Conservation (phyloP, 495 filamentous ascomycete genomes). For the Elasticomyces elasticus region DNA sequence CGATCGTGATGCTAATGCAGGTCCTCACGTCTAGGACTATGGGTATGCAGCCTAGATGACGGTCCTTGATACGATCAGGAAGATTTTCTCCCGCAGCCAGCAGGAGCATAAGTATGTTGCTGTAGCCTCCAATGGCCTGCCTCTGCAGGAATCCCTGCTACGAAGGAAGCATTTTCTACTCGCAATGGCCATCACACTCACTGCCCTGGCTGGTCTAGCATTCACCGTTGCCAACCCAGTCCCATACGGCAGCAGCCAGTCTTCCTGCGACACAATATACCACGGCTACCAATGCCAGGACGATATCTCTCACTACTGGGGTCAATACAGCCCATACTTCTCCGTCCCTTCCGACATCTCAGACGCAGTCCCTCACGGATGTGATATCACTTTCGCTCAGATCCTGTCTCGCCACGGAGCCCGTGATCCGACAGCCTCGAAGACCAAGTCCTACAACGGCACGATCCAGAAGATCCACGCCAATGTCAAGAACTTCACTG, state of each 20-base stretch:
- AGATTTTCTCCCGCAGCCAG: not conserved
- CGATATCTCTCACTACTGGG: conserved; percentile 61
- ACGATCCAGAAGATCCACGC: conserved; percentile 53
- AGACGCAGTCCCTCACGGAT: conserved; percentile 46
- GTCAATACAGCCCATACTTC: conserved; percentile 66
- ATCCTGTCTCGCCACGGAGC: conserved; percentile 77
- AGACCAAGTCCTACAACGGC: conserved; percentile 44
- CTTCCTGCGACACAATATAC: conserved; percentile 47
- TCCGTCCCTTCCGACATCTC: conserved; percentile 55
- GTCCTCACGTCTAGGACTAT: not conserved
- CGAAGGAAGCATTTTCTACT: not conserved
- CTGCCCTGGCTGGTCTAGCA: not conserved
- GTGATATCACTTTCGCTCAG: conserved; percentile 66
- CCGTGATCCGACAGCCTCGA: conserved; percentile 59
- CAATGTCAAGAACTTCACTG: conserved; percentile 44
- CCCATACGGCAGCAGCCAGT: not conserved
- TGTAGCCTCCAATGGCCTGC: not conserved
- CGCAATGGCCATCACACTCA: not conserved
- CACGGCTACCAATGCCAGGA: conserved; percentile 54
- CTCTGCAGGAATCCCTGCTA: not conserved
- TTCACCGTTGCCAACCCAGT: not conserved
- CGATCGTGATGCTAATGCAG: not conserved
- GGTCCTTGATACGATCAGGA: not conserved
- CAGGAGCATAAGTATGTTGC: not conserved
- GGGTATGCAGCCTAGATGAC: not conserved